Evolutionary conservation across 345 rosid genomes (phyloP), one percentile per base, ranked within the genome.

Genomic region (Limnanthes douglasii): DNA sequence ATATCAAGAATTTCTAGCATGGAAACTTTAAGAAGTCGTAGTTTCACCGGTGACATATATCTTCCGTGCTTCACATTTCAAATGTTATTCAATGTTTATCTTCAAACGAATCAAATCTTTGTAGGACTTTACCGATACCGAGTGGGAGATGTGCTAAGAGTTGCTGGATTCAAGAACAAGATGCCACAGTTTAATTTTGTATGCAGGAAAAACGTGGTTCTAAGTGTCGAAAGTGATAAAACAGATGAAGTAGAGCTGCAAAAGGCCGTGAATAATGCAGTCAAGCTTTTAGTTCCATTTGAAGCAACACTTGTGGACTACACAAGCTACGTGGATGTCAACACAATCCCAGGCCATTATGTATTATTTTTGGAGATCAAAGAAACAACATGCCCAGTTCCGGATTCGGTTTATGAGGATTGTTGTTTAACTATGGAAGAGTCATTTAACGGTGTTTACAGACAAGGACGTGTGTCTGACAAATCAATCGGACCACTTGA

Each of bases 221-320:
- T 88, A 18, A 83, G 95, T 86, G 72, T 88, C 41, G 97, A 88
- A 31, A 18, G 93, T 1, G 97, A 88, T 62, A 88, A 88, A 65
- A 88, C 97, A 8, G 97, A 88, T 45, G 97, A 88, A 57, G 97
- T 88, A 36, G 97, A 88, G 64, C 86, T 88, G 8, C 97, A 88
- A 48, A 72, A 60, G 38, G 95, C 95, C 12, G 86, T 88, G 14
- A 75, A 70, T 65, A 83, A 78, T 37, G 95, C 93, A 17, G 67
- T 69, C 69, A 68, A 60, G 56, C 95, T 83, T 55, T 64, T 88
- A 57, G 54, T 48, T 16, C 83, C 95, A 1, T 88, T 88, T 31
- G 90, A 70, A 31, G 84, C 95, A 2, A 53, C 66, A 2, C 41
- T 88, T 48, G 54, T 80, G 2, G 95, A 88, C 64, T 88, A 88